A percentile compares a stretch with the other conserved stretches of the same genome.
Conservation (phyloP, 179 eudicot species). For the Vitellaria paradoxa region DNA sequence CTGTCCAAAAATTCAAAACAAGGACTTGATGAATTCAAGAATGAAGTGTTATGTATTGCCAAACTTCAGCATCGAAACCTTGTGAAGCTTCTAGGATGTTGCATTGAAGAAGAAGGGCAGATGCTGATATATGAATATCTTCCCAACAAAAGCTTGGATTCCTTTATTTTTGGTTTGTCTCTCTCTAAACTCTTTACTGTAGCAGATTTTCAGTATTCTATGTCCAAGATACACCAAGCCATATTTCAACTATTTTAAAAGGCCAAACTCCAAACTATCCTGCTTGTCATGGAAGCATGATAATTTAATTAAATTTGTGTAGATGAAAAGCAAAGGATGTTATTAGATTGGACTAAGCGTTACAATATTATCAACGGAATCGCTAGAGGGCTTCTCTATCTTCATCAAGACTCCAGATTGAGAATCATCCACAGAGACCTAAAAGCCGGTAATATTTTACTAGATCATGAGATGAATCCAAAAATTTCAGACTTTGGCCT, state of each 20-base stretch:
- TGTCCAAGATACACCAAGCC: background rate
- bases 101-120: conserved; percentile 19
- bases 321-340: conserved; percentile 19
- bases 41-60: conserved; percentile 24
- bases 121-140: conserved; percentile 46
- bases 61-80: background rate
- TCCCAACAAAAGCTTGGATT: background rate
- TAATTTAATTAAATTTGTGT: conserved; percentile 1
- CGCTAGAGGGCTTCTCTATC: conserved; percentile 32
- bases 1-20: conserved; percentile 23
- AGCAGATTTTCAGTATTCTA: background rate
- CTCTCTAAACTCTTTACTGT: background rate
- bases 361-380: conserved; percentile 34
- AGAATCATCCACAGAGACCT: too few species aligned
- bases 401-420: too few species aligned
- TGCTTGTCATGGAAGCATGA: background rate
- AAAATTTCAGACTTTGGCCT: conserved; percentile 49
- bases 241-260: background rate
- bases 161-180: background rate
- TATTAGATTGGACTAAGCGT: conserved; percentile 31
- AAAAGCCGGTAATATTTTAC: conserved; percentile 31
- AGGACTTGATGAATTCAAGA: conserved; percentile 23
- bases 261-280: background rate
- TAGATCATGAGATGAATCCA: conserved; percentile 7
- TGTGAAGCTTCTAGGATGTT: too few species aligned